Evolutionary conservation across 2,329 filamentous ascomycete species (phyloP), one percentile per base, ranked within the genome.

Genomic region (Clarireedia monteithiana): DNA sequence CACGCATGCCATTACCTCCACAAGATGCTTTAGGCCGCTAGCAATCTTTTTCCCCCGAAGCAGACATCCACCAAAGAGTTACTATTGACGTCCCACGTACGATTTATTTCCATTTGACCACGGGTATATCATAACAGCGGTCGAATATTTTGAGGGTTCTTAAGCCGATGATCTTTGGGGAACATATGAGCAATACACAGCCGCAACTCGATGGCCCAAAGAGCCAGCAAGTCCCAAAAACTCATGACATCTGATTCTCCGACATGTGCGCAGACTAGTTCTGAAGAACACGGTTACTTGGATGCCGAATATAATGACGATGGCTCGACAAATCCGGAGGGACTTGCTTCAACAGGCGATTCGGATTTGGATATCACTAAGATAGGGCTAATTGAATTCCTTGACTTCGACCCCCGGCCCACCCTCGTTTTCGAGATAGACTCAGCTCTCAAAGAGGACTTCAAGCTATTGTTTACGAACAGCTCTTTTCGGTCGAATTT

Each of bases 351-450:
- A n/a, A 42, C 30, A 12, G 42, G 36, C 47, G 24, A 48, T 40
- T 42, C 26, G 26, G 30, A 40, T 5, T 24, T 53, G 27, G n/a
- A 48, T 48, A 30, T 34, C 39, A 42, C 39, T 20, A 42, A 42
- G 26, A 53, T 53, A 53, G 51, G 51, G 15, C 42, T 53, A 1
- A 48, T 45, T 10, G 88, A 91, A 67, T 72, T 91, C 47, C 71
- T 91, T 30, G 86, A 91, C 64, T 79, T 86, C 59, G 88, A 91
- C 67, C 80, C 84, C 53, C 76, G 88, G 48, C 88, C 87, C 2
- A 88, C 85, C 0, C 88, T 91, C 63, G 76, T 91, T 42, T 74
- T 91, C 34, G 86, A 91, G 62, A 9, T 55, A 42, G 23, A 55
- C 4, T 42, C 39, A 34, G 36, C n/a, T 20, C 17, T 52, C 6